Conservation (phyloP, 2,329 filamentous ascomycete genomes). For the Pezicula radicicola region DNA sequence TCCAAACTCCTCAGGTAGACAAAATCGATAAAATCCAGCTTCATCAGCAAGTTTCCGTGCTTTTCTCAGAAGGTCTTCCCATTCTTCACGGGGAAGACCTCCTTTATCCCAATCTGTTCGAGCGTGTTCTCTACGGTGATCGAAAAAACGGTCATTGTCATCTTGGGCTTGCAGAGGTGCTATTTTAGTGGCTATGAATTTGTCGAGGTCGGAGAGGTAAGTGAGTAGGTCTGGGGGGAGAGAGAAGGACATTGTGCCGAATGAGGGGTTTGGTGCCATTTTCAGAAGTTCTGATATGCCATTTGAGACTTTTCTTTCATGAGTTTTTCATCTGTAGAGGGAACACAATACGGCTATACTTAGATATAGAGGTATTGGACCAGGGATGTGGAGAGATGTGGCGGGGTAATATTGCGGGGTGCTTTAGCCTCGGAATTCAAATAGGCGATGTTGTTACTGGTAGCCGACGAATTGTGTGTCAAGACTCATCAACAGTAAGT, state of each 20-base stretch:
- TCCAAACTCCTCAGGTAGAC: constrained; percentile 52
- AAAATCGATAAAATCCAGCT: constrained; percentile 59
- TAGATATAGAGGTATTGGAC: no score
- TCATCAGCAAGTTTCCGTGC: constrained; percentile 50
- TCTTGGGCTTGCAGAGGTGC: constrained; percentile 53
- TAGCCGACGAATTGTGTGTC: not conserved
- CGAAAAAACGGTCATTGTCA: constrained; percentile 64
- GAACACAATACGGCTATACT: no score
- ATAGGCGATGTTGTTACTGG: no score
- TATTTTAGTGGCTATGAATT: constrained; percentile 54
- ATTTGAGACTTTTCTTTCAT: no score
- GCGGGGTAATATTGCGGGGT: no score
- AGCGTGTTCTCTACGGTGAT: constrained; percentile 59
- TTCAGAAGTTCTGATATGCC: not conserved
- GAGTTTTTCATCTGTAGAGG: no score
- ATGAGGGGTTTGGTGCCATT: constrained; percentile 17
- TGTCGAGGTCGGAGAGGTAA: constrained; percentile 48
- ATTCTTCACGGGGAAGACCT: constrained; percentile 53
- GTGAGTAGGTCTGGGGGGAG: constrained; percentile 45
- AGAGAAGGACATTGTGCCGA: constrained; percentile 49
- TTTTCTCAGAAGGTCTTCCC: constrained; percentile 51
- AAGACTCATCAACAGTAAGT: no score
- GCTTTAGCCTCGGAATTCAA: no score
- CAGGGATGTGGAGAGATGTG: no score
- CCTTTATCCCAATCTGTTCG: constrained; percentile 52